Base-by-base conservation (phyloP, 768 basidiomycete species). In the Neoboletus magnificus region DNA sequence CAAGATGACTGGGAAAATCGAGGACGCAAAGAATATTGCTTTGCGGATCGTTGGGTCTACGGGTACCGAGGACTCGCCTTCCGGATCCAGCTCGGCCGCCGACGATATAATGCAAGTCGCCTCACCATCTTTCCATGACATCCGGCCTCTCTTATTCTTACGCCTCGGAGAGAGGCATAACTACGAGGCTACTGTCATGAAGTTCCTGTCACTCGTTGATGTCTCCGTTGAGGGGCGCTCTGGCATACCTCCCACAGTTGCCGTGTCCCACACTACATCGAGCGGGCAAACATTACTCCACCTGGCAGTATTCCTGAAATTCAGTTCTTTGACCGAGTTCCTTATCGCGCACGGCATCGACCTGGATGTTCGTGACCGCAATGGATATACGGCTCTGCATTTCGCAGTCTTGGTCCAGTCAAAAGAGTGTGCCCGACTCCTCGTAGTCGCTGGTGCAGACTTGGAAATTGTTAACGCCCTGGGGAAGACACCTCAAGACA, bases 1-100 rank as follows among this genome's bases (percentile, higher is more conserved):
- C 59, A 94, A 96, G 76, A 95, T 97, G 91, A 96, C 93, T 0
- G 94, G 94, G 46, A 90, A 93, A 66, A 86, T 96, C 29, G 93
- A 95, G 63, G 91, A 94, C 51, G 93, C 94, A 3, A 88, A 91
- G 71, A 90, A 93, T 55, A 89, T 97, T 36, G 94, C 94, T 15
- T 86, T 94, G 82, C 82, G 93, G 30, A 97, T 97, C 60, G 91
- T 97, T 30, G 88, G 90, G 37, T 86, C 78, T 52, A 76, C 84
- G n/a, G 83, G 81, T 25, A 73, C 74, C 30, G 83, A 86, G 50
- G 73, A 74, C 49, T 72, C 80, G 3, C 72, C 77, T 16, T 66
- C 59, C 0, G 52, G 49, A 13, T 16, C 77, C 8, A 74, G 69
- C 52, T 65, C 68, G 55, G 65, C 67, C 44, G 65, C 57, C 47